These are phyloP conservation scores for Trichoderma hamatum DNA, from an alignment of 2,329 filamentous ascomycete species.

Conservation along the genomic window DNA sequence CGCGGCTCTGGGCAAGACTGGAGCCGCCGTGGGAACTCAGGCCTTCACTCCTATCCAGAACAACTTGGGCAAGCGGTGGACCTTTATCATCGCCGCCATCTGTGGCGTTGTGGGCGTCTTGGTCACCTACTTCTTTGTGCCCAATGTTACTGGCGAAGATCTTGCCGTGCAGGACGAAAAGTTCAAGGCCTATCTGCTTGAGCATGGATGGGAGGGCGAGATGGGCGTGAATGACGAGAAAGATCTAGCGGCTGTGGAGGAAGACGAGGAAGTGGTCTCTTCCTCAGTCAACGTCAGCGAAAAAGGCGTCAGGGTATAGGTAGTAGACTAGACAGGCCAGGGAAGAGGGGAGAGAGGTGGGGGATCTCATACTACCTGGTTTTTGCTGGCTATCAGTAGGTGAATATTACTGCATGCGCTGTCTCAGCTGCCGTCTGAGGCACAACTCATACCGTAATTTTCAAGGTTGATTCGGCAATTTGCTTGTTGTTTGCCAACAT, in stretches of 20 bases:
- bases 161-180: conserved; percentile 47
- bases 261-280: conserved; percentile 17
- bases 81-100: conserved; percentile 56
- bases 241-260: conserved; percentile 29
- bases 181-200: conserved; percentile 49
- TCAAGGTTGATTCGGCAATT: neutral
- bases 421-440: neutral
- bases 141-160: conserved; percentile 50
- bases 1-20: conserved; percentile 55
- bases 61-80: conserved; percentile 52
- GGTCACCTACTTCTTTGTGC: conserved; percentile 53
- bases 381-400: neutral
- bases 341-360: neutral
- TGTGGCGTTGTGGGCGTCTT: conserved; percentile 51
- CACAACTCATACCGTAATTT: neutral
- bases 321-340: neutral
- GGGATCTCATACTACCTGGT: neutral
- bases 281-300: conserved; percentile 14
- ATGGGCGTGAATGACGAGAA: conserved; percentile 41
- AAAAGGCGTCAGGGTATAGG: conserved; percentile 31
- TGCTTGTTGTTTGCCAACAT: neutral
- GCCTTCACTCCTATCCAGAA: conserved; percentile 52
- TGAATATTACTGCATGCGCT: neutral
- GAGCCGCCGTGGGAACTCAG: conserved; percentile 55
- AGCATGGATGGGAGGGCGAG: conserved; percentile 50